Conservation (phyloP, 106 monocot genomes). For the Dendrobium catenatum region DNA sequence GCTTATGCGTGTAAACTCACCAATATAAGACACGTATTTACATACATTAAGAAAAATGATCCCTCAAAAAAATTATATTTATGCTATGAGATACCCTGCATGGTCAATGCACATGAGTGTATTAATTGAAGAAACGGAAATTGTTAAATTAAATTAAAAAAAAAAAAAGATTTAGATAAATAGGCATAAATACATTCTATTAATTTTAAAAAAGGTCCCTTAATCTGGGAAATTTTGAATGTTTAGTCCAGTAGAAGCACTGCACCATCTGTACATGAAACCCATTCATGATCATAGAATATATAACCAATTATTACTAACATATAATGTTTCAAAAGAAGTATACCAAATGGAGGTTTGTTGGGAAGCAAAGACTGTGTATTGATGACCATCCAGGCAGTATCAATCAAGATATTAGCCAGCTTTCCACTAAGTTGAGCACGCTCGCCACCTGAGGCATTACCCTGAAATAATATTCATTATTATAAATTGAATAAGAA, state of each 20-base stretch:
- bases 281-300: background rate
- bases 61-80: background rate
- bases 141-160: background rate
- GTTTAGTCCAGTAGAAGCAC: background rate
- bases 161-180: background rate
- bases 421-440: conserved; percentile 58
- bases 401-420: conserved; percentile 60
- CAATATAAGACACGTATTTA: no score
- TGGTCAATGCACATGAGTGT: background rate
- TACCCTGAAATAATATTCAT: conserved; percentile 51
- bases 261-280: background rate
- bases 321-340: conserved; percentile 2
- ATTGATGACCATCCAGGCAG: conserved; percentile 66
- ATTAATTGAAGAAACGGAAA: background rate
- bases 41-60: background rate
- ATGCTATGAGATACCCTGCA: background rate
- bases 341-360: conserved; percentile 59
- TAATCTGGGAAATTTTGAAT: background rate
- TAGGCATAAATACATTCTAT: background rate
- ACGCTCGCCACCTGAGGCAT: conserved; percentile 90
- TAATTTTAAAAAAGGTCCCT: background rate
- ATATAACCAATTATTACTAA: background rate
- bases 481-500: conserved; percentile 6
- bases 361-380: conserved; percentile 53
- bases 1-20: background rate